phyloP scores from a whole-genome alignment of 441 rosid genomes.

The Sinapis alba region DNA sequence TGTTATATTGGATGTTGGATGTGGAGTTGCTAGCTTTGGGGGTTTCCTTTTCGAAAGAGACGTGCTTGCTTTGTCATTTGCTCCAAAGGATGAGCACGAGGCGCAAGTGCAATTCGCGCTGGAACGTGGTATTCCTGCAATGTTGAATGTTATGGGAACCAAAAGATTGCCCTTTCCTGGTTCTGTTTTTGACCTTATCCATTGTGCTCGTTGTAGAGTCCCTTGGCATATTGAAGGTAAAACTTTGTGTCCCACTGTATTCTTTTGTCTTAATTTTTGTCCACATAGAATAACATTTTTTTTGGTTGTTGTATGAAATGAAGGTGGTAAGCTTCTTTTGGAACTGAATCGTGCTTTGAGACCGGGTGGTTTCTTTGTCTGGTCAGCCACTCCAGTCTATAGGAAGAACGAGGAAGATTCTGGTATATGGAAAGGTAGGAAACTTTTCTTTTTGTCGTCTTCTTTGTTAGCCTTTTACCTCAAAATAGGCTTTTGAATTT shows the following conservation, averaged over 20 bases:
- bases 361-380: slow-evolving; percentile 76
- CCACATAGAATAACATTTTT: background rate
- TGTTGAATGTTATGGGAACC: slow-evolving; percentile 67
- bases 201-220: slow-evolving; percentile 79
- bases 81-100: slow-evolving; percentile 77
- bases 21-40: slow-evolving; percentile 80
- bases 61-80: slow-evolving; percentile 66
- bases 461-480: background rate
- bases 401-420: slow-evolving; percentile 60
- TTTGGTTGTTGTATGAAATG: slow-evolving; percentile 25
- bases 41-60: slow-evolving; percentile 67
- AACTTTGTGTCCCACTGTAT: background rate
- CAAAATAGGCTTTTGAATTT: background rate
- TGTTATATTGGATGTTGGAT: slow-evolving; percentile 73
- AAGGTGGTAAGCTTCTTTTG: slow-evolving; percentile 68
- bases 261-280: background rate
- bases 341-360: slow-evolving; percentile 72
- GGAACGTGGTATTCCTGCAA: slow-evolving; percentile 74
- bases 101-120: slow-evolving; percentile 74
- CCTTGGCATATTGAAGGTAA: slow-evolving; percentile 66
- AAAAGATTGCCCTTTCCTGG: slow-evolving; percentile 70
- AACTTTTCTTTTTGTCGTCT: background rate
- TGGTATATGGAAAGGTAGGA: slow-evolving; percentile 64
- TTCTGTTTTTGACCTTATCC: slow-evolving; percentile 63
- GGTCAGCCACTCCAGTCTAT: slow-evolving; percentile 79